A percentile compares a stretch with the other conserved stretches of the same genome.
Evolutionary conservation across 768 basidiomycete species (phyloP).

Genomic region (Lyophyllum shimeji): DNA sequence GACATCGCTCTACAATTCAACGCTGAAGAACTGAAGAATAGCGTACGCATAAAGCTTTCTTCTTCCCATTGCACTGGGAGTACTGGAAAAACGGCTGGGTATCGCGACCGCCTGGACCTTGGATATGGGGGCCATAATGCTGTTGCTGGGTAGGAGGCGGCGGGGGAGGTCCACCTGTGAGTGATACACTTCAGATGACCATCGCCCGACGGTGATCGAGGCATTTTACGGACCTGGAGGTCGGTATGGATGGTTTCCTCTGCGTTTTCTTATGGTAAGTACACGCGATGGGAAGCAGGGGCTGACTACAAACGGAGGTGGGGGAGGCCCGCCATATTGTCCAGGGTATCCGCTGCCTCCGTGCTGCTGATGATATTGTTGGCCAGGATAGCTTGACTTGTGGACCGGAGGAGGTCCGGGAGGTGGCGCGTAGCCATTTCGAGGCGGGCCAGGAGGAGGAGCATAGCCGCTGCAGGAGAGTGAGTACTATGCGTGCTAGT

Average conservation of each 20-base stretch:
- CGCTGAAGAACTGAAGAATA: neutral
- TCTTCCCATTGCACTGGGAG: slow-evolving; percentile 84
- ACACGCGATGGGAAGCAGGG: neutral
- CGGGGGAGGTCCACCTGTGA: slow-evolving; percentile 40
- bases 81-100: slow-evolving; percentile 77
- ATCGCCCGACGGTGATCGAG: neutral
- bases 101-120: slow-evolving; percentile 41
- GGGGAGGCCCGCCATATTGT: slow-evolving; percentile 26
- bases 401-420: slow-evolving; percentile 29
- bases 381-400: slow-evolving; percentile 38
- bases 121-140: slow-evolving; percentile 59
- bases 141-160: slow-evolving; percentile 59
- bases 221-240: slow-evolving; percentile 21
- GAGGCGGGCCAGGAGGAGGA: slow-evolving; percentile 15
- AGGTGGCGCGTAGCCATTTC: slow-evolving; percentile 20
- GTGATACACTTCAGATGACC: neutral
- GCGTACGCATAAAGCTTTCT: slow-evolving; percentile 85
- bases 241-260: slow-evolving; percentile 16
- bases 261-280: neutral
- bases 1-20: neutral
- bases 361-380: slow-evolving; percentile 37
- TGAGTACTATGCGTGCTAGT: neutral
- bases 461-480: slow-evolving; percentile 11
- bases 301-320: slow-evolving; percentile 9
- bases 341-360: slow-evolving; percentile 28